Base-by-base conservation (phyloP, 257 asterid genomes). In the Solanum paucissectum region DNA sequence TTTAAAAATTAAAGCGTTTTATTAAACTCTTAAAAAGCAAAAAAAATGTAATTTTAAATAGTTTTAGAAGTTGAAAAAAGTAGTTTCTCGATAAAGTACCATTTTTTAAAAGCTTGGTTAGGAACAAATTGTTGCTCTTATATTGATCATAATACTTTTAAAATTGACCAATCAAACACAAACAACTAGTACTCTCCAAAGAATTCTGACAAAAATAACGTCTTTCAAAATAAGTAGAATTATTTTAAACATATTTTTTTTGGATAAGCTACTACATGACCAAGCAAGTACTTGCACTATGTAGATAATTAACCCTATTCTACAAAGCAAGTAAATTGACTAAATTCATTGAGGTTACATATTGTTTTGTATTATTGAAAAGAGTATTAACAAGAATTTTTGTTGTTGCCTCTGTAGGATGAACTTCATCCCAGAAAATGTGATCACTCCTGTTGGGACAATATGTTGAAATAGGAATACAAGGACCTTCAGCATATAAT, bases 351-450 rank as follows among this genome's bases (percentile, higher is more conserved):
- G 98, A 98, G 12, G 87, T 83, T 21, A 87, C 94, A 9, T 87
- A 71, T 12, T 89, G 74, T 29, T 82, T 88, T 4, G 94, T 90
- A 42, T 86, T 90, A 62, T 83, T 74, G 83, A 89, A 93, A 32
- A 94, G 88, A 7, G 64, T 40, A 29, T 88, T 89, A 23, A 94
- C 87, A 87, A 93, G 89, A 58, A 88, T 81, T 1, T 91, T 91
- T 36, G 91, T 89, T 83, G 95, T 89, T 9, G 94, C 86, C 76
- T 96, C 94, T 0, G 98, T 93, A 0, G 98, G 98, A 88, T 96
- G 99, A 88, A 93, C 94, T 32, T 90, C 71, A 87, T 96, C 99
- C 99, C 98, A 95, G 88, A 96, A 95, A 21, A 96, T 11, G 83
- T 95, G 94, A 44, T 87, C 89, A 62, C 83, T 90, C 88, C 99